Evolutionary conservation across 1,284 basidiomycete genomes (phyloP).

Genomic region (Tilletiaria anomala): DNA sequence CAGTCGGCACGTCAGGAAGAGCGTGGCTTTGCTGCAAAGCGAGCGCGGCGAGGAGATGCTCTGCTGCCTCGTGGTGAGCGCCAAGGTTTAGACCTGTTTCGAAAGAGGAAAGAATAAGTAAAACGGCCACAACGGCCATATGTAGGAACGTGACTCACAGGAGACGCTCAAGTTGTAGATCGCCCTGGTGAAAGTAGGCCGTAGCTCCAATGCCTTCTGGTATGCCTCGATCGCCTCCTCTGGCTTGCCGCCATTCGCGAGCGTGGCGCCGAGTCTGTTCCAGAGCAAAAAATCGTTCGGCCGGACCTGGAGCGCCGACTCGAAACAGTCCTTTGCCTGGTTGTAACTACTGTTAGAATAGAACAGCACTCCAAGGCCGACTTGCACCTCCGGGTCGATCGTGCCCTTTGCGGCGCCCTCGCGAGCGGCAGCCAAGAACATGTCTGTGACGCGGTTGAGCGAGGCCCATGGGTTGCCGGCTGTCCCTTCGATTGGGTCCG

Average conservation of each 20-base stretch:
- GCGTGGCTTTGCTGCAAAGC: conserved; percentile 52
- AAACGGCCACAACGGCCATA: conserved; percentile 1
- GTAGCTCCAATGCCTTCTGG: conserved; percentile 74
- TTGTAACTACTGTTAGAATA: conserved; percentile 70
- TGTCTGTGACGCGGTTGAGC: conserved; percentile 64
- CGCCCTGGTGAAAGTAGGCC: conserved; percentile 90
- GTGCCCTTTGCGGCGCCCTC: conserved; percentile 44
- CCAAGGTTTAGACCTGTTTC: conserved; percentile 75
- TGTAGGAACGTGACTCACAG: conserved; percentile 48
- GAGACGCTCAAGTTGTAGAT: conserved; percentile 96
- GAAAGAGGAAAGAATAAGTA: not conserved
- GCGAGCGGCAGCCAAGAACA: conserved; percentile 72
- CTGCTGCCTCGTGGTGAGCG: conserved; percentile 85
- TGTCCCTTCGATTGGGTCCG: conserved; percentile 41
- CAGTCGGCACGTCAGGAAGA: conserved; percentile 30
- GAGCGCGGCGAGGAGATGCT: conserved; percentile 89
- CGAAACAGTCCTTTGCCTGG: conserved; percentile 77
- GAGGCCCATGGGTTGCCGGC: conserved; percentile 58
- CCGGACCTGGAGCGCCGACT: conserved; percentile 60
- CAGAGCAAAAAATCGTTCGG: conserved; percentile 88
- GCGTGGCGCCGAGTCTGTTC: conserved; percentile 87
- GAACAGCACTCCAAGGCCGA: conserved; percentile 81
- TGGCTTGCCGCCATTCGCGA: conserved; percentile 86
- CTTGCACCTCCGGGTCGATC: conserved; percentile 84
- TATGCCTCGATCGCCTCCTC: conserved; percentile 94